phyloP scores from a whole-genome alignment of 306 rosid genomes.

The Rubus parviflorus region DNA sequence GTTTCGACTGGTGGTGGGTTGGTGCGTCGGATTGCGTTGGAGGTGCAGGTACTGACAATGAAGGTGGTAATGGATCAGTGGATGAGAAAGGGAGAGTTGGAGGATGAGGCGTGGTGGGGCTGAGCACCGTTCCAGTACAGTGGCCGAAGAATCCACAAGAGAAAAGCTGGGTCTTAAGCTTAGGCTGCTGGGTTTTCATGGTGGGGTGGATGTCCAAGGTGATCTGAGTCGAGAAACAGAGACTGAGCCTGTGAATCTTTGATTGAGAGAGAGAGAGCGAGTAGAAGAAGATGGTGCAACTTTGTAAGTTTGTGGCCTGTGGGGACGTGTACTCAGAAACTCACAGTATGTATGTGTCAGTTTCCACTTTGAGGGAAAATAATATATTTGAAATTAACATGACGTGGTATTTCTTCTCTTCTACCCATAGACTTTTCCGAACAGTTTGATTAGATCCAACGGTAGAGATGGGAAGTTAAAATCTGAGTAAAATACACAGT shows the following conservation, averaged over 20 bases:
- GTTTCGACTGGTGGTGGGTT: slow-evolving; percentile 21
- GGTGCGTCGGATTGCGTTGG: slow-evolving; percentile 21
- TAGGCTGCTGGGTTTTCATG: slow-evolving; percentile 81
- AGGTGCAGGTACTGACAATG: slow-evolving; percentile 19
- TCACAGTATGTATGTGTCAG: slow-evolving; percentile 16
- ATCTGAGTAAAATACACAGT: too few relatives aligned
- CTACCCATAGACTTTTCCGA: not conserved
- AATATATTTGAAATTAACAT: not conserved
- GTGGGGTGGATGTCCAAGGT: not conserved
- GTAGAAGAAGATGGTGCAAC: slow-evolving; percentile 1
- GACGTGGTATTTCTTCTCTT: not conserved
- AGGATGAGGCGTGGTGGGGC: slow-evolving; percentile 68
- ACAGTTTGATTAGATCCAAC: not conserved
- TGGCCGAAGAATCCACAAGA: slow-evolving; percentile 92
- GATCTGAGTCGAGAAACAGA: not conserved
- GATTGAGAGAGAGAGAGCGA: not conserved
- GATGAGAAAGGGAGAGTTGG: slow-evolving; percentile 45
- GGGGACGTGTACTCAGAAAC: not conserved
- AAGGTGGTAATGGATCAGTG: slow-evolving; percentile 25
- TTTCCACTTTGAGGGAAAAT: slow-evolving; percentile 3
- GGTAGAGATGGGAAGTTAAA: not conserved
- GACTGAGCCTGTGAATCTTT: not conserved
- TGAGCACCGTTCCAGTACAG: slow-evolving; percentile 75
- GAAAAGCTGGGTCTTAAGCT: slow-evolving; percentile 89
- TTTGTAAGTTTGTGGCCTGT: slow-evolving; percentile 13